Evolutionary conservation across 31 red algal genomes (phyloP).

Genomic region (Porphyra umbilicalis): DNA sequence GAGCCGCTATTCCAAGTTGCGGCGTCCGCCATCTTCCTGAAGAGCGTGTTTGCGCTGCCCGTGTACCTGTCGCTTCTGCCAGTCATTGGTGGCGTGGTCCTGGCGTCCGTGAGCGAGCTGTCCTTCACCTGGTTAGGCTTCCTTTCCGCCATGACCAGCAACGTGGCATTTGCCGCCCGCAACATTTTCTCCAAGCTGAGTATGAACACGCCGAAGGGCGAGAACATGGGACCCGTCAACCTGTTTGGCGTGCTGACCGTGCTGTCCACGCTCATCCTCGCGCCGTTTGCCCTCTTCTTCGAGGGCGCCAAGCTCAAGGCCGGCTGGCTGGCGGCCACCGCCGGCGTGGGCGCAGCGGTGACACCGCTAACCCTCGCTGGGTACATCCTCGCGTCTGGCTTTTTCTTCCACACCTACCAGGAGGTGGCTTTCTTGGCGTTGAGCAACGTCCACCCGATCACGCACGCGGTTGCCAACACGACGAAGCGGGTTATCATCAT

Average conservation of each 20-base stretch:
- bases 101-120: slow-evolving; percentile 82
- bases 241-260: slow-evolving; percentile 88
- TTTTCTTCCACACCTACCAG: slow-evolving; percentile 96
- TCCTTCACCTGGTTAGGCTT: slow-evolving; percentile 96
- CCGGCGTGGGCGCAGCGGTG: slow-evolving; percentile 51
- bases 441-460: slow-evolving; percentile 78
- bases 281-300: slow-evolving; percentile 74
- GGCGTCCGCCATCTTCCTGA: slow-evolving; percentile 80
- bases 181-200: slow-evolving; percentile 93
- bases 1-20: slow-evolving; percentile 91
- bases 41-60: slow-evolving; percentile 52
- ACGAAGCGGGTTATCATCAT: slow-evolving; percentile 97
- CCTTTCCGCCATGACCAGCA: slow-evolving; percentile 90
- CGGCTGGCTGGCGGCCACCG: slow-evolving; percentile 48
- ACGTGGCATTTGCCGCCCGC: slow-evolving; percentile 94
- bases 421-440: slow-evolving; percentile 92
- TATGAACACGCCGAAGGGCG: slow-evolving; percentile 77
- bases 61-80: slow-evolving; percentile 95
- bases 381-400: slow-evolving; percentile 55
- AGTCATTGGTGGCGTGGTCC: slow-evolving; percentile 80
- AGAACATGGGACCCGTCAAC: slow-evolving; percentile 90
- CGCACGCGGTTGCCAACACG: slow-evolving; percentile 96
- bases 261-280: slow-evolving; percentile 69
- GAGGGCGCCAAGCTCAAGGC: slow-evolving; percentile 50
- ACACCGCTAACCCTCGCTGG: slow-evolving; percentile 53